These are phyloP conservation scores for Bombardia bombarda DNA, from an alignment of 495 filamentous ascomycete genomes.

Conservation along the genomic window DNA sequence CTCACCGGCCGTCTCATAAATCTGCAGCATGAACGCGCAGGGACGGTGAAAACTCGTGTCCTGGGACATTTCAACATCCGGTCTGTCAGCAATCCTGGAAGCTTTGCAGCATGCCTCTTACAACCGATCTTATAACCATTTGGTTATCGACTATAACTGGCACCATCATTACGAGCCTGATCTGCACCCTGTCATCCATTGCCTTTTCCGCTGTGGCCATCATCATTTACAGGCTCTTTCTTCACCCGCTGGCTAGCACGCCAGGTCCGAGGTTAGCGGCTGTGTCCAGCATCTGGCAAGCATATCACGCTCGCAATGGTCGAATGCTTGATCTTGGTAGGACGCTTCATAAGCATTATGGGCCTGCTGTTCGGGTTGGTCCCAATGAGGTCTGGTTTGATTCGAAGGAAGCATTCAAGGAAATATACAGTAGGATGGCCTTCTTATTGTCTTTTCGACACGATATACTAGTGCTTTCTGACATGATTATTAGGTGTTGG, in stretches of 20 bases:
- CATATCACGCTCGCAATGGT: conserved; percentile 21
- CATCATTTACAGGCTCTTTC: conserved; percentile 14
- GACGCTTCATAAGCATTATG: conserved; percentile 42
- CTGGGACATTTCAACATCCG: too few species aligned
- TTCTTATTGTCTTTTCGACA: too few species aligned
- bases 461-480: too few species aligned
- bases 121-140: too few species aligned
- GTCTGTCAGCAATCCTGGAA: too few species aligned
- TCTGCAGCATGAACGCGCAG: too few species aligned
- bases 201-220: background rate
- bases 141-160: too few species aligned
- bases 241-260: conserved; percentile 26
- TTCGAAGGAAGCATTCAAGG: conserved; percentile 29
- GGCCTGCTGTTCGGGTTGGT: conserved; percentile 47
- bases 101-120: too few species aligned
- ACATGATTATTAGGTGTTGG: conserved; percentile 19
- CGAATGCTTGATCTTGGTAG: conserved; percentile 20
- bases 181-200: too few species aligned
- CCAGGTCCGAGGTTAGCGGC: conserved; percentile 30
- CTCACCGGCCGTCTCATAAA: too few species aligned
- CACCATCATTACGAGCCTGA: too few species aligned
- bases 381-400: conserved; percentile 47
- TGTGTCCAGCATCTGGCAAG: conserved; percentile 32
- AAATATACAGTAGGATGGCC: conserved; percentile 32
- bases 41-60: too few species aligned